Evolutionary conservation across 768 basidiomycete genomes (phyloP).

Genomic region (Cystobasidium onofrii): DNA sequence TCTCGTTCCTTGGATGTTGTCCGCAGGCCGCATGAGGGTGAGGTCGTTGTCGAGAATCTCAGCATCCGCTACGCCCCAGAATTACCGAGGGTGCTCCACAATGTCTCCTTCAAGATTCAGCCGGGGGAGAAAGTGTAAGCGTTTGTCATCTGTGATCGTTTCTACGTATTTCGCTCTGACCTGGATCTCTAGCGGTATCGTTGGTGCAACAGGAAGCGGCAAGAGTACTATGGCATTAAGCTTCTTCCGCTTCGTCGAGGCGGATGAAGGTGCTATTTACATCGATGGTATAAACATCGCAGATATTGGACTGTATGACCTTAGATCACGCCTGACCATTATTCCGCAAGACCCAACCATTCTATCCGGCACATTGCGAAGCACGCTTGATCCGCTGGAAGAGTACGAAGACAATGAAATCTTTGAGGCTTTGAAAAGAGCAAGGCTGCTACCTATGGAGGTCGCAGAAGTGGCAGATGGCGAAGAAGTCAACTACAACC

Average conservation of each 20-base stretch:
- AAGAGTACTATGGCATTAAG: constrained; percentile 46
- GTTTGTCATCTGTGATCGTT: not conserved
- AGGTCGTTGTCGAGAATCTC: constrained; percentile 44
- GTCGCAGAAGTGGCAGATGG: constrained; percentile 7
- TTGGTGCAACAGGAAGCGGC: constrained; percentile 59
- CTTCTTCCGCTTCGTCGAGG: constrained; percentile 50
- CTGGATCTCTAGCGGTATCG: constrained; percentile 2
- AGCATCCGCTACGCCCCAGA: constrained; percentile 42
- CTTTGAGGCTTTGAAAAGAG: constrained; percentile 42
- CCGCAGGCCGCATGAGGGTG: constrained; percentile 32
- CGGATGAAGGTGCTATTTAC: constrained; percentile 42
- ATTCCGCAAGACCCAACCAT: constrained; percentile 39
- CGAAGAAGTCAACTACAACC: constrained; percentile 36
- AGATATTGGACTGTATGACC: constrained; percentile 49
- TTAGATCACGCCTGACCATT: constrained; percentile 56
- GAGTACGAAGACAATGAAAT: constrained; percentile 42
- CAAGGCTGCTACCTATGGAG: constrained; percentile 35
- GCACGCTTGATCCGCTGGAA: constrained; percentile 49
- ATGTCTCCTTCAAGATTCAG: constrained; percentile 46
- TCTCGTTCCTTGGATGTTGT: too few species aligned
- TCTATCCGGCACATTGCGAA: constrained; percentile 56
- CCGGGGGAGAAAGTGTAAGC: constrained; percentile 46
- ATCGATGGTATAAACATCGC: constrained; percentile 49
- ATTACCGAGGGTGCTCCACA: constrained; percentile 46
- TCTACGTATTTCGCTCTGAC: not conserved